These are phyloP conservation scores for Berberis thunbergii DNA, from an alignment of 164 flowering plant species.

Conservation along the genomic window DNA sequence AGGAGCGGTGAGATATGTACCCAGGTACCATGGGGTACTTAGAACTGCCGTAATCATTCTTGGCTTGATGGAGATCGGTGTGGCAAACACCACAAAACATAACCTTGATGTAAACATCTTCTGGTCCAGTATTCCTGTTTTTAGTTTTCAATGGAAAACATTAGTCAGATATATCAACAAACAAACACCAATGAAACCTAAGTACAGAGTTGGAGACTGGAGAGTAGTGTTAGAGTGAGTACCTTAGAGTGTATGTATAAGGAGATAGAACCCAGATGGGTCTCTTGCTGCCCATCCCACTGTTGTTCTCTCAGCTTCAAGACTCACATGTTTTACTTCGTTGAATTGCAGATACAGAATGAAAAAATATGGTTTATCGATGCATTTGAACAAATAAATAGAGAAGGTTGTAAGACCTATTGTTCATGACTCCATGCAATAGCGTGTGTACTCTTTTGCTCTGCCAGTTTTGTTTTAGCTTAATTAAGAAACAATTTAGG, in stretches of 20 bases:
- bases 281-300: constrained; percentile 17
- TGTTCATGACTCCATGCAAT: too few species aligned
- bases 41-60: constrained; percentile 17
- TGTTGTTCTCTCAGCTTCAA: constrained; percentile 8
- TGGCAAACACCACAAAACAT: constrained; percentile 13
- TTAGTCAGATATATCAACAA: too few species aligned
- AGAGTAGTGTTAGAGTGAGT: too few species aligned
- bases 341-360: too few species aligned
- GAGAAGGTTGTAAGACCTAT: too few species aligned
- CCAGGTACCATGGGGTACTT: constrained; percentile 19
- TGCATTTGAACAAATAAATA: too few species aligned
- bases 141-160: background rate
- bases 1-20: constrained; percentile 15
- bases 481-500: too few species aligned
- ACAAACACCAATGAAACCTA: too few species aligned
- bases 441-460: too few species aligned
- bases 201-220: too few species aligned
- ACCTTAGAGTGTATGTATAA: constrained; percentile 13
- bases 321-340: constrained; percentile 3
- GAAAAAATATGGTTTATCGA: too few species aligned
- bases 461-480: too few species aligned
- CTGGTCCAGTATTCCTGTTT: constrained; percentile 75
- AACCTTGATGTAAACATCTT: constrained; percentile 54
- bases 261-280: constrained; percentile 14
- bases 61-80: constrained; percentile 15